A percentile compares a stretch with the other conserved stretches of the same genome.
Conservation (phyloP, 257 asterid genomes). For the Primulina tabacum region DNA sequence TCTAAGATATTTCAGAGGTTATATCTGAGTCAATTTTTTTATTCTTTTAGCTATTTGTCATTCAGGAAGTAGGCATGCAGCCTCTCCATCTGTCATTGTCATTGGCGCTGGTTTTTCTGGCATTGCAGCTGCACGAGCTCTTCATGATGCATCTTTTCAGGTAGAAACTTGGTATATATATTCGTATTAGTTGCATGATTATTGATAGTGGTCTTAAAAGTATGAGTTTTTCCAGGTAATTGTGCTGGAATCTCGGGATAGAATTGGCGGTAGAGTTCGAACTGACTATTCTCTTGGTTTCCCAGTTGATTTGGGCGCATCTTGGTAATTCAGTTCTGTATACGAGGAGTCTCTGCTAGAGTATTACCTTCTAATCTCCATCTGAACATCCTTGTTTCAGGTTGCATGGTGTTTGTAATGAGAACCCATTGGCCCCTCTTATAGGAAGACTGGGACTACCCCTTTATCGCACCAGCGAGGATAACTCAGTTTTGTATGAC, state of each 20-base stretch:
- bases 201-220: constrained; percentile 13
- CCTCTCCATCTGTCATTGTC: constrained; percentile 57
- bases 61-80: constrained; percentile 37
- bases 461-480: constrained; percentile 95
- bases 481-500: constrained; percentile 94
- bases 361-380: constrained; percentile 6
- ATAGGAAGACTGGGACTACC: constrained; percentile 94
- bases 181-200: not conserved
- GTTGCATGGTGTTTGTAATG: constrained; percentile 96
- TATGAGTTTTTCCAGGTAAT: constrained; percentile 52
- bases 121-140: constrained; percentile 62
- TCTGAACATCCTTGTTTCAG: constrained; percentile 36
- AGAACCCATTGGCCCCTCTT: constrained; percentile 87
- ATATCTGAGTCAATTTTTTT: constrained; percentile 8
- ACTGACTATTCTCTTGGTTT: constrained; percentile 93
- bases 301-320: constrained; percentile 98
- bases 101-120: constrained; percentile 66
- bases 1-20: not conserved
- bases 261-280: constrained; percentile 97
- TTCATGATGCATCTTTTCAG: constrained; percentile 61
- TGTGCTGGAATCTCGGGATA: constrained; percentile 86
- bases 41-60: constrained; percentile 36
- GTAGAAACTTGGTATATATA: constrained; percentile 22
- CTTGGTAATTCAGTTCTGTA: constrained; percentile 57
- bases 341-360: not conserved